A percentile compares a stretch with the other conserved stretches of the same genome.
Evolutionary conservation across 1,284 basidiomycete species (phyloP).

Genomic region (Thelephora terrestris): DNA sequence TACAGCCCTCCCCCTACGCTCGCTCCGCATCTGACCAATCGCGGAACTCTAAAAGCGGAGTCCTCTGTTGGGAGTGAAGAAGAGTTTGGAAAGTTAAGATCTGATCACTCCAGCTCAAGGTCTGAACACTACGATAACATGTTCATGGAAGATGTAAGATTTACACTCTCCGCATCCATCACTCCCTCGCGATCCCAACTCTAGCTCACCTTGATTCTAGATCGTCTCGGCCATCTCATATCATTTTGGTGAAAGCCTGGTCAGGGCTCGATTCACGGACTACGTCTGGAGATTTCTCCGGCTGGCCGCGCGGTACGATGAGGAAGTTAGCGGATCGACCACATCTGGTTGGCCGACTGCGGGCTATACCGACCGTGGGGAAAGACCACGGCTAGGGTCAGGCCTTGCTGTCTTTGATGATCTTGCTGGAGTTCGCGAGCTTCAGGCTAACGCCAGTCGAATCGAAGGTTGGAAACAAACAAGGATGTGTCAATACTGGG

Average conservation of each 20-base stretch:
- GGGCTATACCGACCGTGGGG: slow-evolving; percentile 32
- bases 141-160: slow-evolving; percentile 87
- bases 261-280: slow-evolving; percentile 73
- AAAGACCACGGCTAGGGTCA: slow-evolving; percentile 43
- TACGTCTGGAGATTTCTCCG: slow-evolving; percentile 69
- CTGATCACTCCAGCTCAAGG: slow-evolving; percentile 30
- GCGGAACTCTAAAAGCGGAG: slow-evolving; percentile 57
- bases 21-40: slow-evolving; percentile 29
- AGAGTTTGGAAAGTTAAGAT: slow-evolving; percentile 37
- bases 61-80: slow-evolving; percentile 50
- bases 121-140: slow-evolving; percentile 66
- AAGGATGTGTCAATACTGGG: slow-evolving; percentile 39
- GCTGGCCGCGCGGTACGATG: slow-evolving; percentile 72
- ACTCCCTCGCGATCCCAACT: neutral
- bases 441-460: slow-evolving; percentile 56
- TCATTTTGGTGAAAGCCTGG: slow-evolving; percentile 70
- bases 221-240: slow-evolving; percentile 59
- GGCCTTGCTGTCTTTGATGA: slow-evolving; percentile 67
- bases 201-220: slow-evolving; percentile 28
- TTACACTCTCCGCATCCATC: neutral
- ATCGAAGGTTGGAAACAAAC: slow-evolving; percentile 77
- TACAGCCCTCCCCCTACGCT: slow-evolving; percentile 26
- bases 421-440: slow-evolving; percentile 42
- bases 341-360: slow-evolving; percentile 50
- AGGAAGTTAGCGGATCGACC: slow-evolving; percentile 54